These are phyloP conservation scores for Fraxinus albicans DNA, from an alignment of 305 asterid genomes.

Conservation along the genomic window DNA sequence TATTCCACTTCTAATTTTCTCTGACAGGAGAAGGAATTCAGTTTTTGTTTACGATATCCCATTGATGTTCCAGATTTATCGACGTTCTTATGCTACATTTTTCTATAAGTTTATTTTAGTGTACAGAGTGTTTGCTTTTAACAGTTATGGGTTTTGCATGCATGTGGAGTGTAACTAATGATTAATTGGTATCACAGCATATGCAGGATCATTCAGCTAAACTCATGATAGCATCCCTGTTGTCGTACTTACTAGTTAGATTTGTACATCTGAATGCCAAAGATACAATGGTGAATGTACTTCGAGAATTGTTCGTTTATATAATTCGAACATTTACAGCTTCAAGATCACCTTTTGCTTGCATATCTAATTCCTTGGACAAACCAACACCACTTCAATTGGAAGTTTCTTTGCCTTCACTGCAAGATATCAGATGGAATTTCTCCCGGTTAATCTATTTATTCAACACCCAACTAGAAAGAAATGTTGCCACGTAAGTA, in stretches of 20 bases:
- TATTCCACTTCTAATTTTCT: not conserved
- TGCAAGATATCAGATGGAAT: constrained; percentile 78
- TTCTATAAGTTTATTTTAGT: not conserved
- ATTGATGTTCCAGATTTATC: not conserved
- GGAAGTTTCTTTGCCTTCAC: constrained; percentile 79
- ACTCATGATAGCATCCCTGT: constrained; percentile 48
- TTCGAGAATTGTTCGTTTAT: constrained; percentile 43
- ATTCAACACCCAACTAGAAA: constrained; percentile 91
- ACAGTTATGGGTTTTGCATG: not conserved
- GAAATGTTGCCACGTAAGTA: constrained; percentile 92
- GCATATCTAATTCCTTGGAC: constrained; percentile 71
- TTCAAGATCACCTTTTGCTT: constrained; percentile 68
- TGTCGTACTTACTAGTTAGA: constrained; percentile 50
- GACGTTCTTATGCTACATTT: not conserved
- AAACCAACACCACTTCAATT: constrained; percentile 90
- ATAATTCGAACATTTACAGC: constrained; percentile 49
- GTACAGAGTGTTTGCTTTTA: not conserved
- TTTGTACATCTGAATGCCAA: constrained; percentile 38
- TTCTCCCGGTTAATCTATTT: constrained; percentile 73
- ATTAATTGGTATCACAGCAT: constrained; percentile 22
- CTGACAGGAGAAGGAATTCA: not conserved
- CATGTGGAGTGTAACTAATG: constrained; percentile 18
- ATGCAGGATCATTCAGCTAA: constrained; percentile 59
- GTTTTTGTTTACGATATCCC: not conserved
- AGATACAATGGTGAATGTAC: constrained; percentile 33